These are phyloP conservation scores for Komagataella phaffii DNA, from an alignment of 805 yeast species.

Conservation along the genomic window DNA sequence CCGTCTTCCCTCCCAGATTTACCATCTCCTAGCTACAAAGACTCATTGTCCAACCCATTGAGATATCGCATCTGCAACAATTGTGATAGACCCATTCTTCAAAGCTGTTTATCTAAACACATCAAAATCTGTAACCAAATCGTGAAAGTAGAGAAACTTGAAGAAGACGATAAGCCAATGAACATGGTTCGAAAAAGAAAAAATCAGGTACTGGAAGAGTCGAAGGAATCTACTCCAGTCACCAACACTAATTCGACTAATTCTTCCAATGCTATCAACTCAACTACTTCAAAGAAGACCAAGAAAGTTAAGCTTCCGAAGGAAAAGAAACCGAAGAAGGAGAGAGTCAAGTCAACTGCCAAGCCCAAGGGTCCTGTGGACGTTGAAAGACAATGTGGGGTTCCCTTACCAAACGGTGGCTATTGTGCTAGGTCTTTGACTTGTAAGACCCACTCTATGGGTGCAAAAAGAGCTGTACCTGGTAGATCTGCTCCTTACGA, in stretches of 20 bases:
- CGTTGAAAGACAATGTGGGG: conserved; percentile 94
- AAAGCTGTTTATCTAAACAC: conserved; percentile 22
- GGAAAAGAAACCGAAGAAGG: conserved; percentile 16
- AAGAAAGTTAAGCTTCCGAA: conserved; percentile 7
- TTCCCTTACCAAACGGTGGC: conserved; percentile 85
- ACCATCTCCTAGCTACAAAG: conserved; percentile 7
- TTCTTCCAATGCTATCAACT: conserved; percentile 6
- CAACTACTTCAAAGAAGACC: conserved; percentile 6
- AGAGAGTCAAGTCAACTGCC: conserved; percentile 22
- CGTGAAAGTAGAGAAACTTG: conserved; percentile 14
- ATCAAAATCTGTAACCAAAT: conserved; percentile 21
- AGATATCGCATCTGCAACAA: conserved; percentile 32
- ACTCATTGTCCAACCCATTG: conserved; percentile 24
- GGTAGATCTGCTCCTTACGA: conserved; percentile 94
- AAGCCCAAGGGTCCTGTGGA: conserved; percentile 76
- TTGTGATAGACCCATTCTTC: conserved; percentile 32
- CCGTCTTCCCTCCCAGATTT: not conserved
- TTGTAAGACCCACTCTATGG: conserved; percentile 97
- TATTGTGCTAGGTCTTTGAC: conserved; percentile 92
- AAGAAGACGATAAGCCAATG: conserved; percentile 3
- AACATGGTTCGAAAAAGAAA: not conserved
- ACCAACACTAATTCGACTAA: conserved; percentile 6
- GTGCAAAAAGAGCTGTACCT: conserved; percentile 88
- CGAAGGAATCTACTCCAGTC: conserved; percentile 6
- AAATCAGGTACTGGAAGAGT: conserved; percentile 5